These are phyloP conservation scores for Botrytis hyacinthi DNA, from an alignment of 2,329 filamentous ascomycete genomes.

Conservation along the genomic window DNA sequence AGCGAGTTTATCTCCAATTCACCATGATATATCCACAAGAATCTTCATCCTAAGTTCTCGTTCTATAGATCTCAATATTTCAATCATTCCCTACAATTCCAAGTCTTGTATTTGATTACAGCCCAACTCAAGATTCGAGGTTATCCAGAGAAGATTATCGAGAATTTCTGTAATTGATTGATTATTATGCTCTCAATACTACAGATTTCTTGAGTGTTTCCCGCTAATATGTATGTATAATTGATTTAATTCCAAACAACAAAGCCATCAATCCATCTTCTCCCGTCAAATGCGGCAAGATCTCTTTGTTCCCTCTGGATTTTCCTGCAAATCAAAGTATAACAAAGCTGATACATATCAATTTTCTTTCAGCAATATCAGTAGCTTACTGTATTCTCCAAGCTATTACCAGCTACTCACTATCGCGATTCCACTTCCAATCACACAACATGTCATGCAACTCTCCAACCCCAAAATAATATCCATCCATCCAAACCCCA, in stretches of 20 bases:
- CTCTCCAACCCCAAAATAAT: background rate
- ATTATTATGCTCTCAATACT: background rate
- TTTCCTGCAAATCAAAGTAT: background rate
- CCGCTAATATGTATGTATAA: background rate
- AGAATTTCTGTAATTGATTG: background rate
- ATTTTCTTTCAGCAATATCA: background rate
- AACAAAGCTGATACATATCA: background rate
- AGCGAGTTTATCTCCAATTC: background rate
- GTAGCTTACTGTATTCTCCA: background rate
- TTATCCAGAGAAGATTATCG: fast-evolving
- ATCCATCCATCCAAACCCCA: background rate
- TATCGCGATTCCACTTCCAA: background rate
- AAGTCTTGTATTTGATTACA: background rate
- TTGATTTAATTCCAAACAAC: background rate
- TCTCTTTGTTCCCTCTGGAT: background rate
- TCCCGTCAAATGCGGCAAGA: background rate
- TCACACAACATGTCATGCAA: background rate
- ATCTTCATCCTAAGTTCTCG: background rate
- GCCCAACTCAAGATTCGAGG: background rate
- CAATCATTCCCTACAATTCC: background rate
- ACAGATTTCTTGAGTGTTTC: background rate
- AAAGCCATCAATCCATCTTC: background rate
- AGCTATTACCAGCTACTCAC: background rate
- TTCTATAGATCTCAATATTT: background rate
- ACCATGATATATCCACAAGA: fast-evolving